Percentiles rank a stretch among this genome's conserved stretches.
phyloP scores from a whole-genome alignment of 2,329 filamentous ascomycete genomes.

The Epichloe uncinata region DNA sequence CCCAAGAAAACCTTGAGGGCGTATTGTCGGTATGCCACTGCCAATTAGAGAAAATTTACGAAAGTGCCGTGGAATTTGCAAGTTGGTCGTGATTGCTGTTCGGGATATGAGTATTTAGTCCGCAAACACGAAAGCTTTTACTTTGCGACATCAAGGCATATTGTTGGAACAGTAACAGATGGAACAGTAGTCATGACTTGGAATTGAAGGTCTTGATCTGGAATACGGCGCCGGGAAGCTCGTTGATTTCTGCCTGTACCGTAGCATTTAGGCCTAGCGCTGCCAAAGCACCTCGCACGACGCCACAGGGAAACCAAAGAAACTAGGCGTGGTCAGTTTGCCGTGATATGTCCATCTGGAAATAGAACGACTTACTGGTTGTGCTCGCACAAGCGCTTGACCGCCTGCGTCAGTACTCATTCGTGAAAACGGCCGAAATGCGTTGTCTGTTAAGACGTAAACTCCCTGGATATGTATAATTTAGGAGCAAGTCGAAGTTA shows the following conservation, averaged over 20 bases:
- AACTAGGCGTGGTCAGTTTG: slow-evolving; percentile 42
- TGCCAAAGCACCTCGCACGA: slow-evolving; percentile 85
- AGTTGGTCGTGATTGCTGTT: too few relatives aligned
- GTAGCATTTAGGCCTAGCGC: slow-evolving; percentile 82
- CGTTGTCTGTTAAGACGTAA: slow-evolving; percentile 88
- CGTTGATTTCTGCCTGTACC: slow-evolving; percentile 79
- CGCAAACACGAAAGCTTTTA: neutral
- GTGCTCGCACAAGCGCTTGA: slow-evolving; percentile 60
- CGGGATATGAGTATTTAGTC: neutral
- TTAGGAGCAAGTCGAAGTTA: neutral
- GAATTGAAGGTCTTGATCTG: slow-evolving; percentile 77
- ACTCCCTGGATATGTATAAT: slow-evolving; percentile 49
- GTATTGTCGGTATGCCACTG: neutral
- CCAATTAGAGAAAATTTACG: neutral
- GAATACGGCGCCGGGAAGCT: slow-evolving; percentile 80
- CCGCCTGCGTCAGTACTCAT: slow-evolving; percentile 76
- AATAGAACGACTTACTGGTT: slow-evolving; percentile 48
- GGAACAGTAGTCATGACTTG: slow-evolving; percentile 37
- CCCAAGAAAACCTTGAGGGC: neutral
- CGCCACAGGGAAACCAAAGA: slow-evolving; percentile 87
- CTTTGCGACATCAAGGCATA: neutral
- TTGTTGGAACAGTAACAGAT: neutral
- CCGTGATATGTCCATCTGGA: neutral
- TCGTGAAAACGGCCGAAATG: slow-evolving; percentile 74
- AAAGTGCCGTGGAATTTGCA: neutral